phyloP scores from a whole-genome alignment of 768 basidiomycete species.

The Russula griseocarnosa region DNA sequence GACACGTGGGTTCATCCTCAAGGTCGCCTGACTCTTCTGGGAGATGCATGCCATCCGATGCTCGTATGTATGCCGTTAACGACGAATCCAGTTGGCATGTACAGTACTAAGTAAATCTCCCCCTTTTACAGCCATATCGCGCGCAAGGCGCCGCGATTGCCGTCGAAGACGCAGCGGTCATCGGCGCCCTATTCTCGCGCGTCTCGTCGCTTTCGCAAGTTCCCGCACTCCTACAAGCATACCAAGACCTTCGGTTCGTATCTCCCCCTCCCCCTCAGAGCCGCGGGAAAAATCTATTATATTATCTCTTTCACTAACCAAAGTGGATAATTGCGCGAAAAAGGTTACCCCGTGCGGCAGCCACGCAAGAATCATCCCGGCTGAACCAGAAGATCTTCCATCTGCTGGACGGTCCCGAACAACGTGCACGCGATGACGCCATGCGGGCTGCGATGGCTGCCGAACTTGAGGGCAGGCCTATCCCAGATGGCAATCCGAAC shows the following conservation, averaged over 20 bases:
- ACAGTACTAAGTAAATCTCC: neutral
- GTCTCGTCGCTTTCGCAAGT: conserved; percentile 44
- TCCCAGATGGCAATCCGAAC: too few species aligned
- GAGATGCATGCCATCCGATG: conserved; percentile 45
- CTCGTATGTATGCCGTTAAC: conserved; percentile 34
- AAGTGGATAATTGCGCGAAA: too few species aligned
- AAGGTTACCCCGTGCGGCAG: too few species aligned
- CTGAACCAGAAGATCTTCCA: too few species aligned
- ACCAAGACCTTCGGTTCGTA: conserved; percentile 45
- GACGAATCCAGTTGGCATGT: neutral
- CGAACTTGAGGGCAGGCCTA: too few species aligned
- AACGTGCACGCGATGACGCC: too few species aligned
- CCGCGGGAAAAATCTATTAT: too few species aligned
- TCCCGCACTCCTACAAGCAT: conserved; percentile 45
- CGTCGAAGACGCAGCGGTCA: conserved; percentile 50
- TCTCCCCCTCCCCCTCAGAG: neutral
- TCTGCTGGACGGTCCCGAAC: too few species aligned
- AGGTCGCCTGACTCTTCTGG: conserved; percentile 38
- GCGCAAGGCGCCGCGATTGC: conserved; percentile 45
- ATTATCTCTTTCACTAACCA: too few species aligned
- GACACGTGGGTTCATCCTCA: conserved; percentile 39
- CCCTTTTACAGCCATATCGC: conserved; percentile 38
- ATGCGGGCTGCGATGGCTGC: too few species aligned
- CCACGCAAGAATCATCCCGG: too few species aligned
- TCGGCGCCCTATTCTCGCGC: conserved; percentile 47